Evolutionary conservation across 371 early-diverging fungal species (phyloP), one percentile per base, ranked within the genome.

Genomic region (Conidiobolus incongruus): DNA sequence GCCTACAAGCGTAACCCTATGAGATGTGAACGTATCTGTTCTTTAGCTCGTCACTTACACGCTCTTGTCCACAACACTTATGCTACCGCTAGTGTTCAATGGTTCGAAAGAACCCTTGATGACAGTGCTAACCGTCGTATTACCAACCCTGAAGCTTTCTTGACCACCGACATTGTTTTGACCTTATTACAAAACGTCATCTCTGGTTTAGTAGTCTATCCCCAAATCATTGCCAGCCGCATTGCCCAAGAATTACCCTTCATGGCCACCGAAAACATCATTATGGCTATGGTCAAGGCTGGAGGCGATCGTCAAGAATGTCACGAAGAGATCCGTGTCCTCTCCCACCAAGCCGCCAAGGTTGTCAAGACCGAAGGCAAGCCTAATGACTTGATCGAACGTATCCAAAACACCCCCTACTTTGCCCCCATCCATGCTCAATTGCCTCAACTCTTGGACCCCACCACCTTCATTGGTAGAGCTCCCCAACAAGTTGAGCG

Each of bases 1-100:
- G 95, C 97, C 44, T 96, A 96, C 68, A 96, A 96, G 79, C 83
- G 95, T 53, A 96, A 96, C 70, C 97, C 97, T 28, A 96, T 96
- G 94, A 80, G 93, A 37, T 83, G 79, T 52, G 97, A 96, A 55
- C 85, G 97, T 52, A 81, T 88, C 28, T 93, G 94, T 68, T 76
- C 87, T 26, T 71, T 96, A 42, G 61, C 91, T n/a, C 83, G 96
- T 44, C 95, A 96, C 56, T 66, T 96, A 49, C 86, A 90, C 80
- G 66, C 81, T n/a, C 70, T 96, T 8, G 70, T 75, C 43, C 74
- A 74, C 53, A 79, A 96, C 58, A 78, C 88, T 26, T 61, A 84
- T 34, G 75, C 83, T 47, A 96, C 94, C 19, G 75, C 84, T 44
- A 73, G 87, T 30, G 80, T 79, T 22, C 95, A 94, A 58, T 94